Base-by-base conservation (phyloP, 345 rosid species). In the Gossypium ekmanianum region DNA sequence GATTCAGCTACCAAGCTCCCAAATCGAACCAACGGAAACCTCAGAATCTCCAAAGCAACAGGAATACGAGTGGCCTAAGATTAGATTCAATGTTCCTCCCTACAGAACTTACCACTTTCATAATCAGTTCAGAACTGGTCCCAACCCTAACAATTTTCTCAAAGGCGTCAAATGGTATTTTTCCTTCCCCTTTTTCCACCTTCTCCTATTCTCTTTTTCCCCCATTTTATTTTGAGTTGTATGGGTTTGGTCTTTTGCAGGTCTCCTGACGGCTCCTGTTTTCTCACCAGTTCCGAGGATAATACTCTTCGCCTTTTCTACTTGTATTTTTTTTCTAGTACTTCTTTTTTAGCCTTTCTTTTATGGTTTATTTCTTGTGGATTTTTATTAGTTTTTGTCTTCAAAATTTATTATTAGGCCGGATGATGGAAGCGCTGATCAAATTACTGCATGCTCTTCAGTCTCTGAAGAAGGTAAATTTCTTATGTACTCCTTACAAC, bases 231-330 rank as follows among this genome's bases (percentile, higher is more conserved):
- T 73, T 71, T 57, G 22, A 11, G 52, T 68, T 71, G 52, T 54
- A 24, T 54, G 64, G 65, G 48, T 67, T 62, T 74, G 75, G 81
- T 4, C 76, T 74, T 34, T 72, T 75, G 71, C 52, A 94, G 98
- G 99, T 95, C 99, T 41, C 99, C 97, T 22, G 99, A 95, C 68
- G 99, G 97, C 43, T 93, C 97, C 0, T 90, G 96, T 77, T 88
- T 95, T 78, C 85, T 95, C 67, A 76, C 93, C 58, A 90, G 85
- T 84, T 85, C 94, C 0, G 97, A 95, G 81, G 98, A 93, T 26
- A 93, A 90, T 57, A 84, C 84, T n/a, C 84, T 93, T 74, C 87
- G 92, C 39, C 45, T 90, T 12, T 95, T 95, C 84, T 73, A 90
- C 22, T 59, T 83, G 98, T 95, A 84, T 83, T 94, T 10, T 64